Percentiles rank a stretch among this genome's conserved stretches.
These are phyloP conservation scores for Solanum habrochaites DNA, from an alignment of 257 asterid genomes.

Conservation along the genomic window DNA sequence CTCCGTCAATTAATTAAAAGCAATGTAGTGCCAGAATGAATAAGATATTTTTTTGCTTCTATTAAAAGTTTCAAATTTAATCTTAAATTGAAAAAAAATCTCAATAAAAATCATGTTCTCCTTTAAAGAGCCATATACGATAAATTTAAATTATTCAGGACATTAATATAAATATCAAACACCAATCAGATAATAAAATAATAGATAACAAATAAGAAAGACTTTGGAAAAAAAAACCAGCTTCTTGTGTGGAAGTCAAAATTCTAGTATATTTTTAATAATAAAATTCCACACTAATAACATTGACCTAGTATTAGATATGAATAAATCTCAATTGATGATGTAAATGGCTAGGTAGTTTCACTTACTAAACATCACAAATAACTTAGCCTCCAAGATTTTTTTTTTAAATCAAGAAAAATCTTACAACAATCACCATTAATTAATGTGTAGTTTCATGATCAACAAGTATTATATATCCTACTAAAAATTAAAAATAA, in stretches of 20 bases:
- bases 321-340: slow-evolving; percentile 1
- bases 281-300: background rate
- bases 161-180: background rate
- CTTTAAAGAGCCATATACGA: background rate
- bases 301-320: background rate
- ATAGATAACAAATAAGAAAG: background rate
- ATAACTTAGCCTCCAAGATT: slow-evolving; percentile 7
- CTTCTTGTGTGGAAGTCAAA: background rate
- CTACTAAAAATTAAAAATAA: background rate
- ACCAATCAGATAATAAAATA: background rate
- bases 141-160: background rate
- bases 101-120: background rate
- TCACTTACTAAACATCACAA: background rate
- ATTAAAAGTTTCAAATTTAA: background rate
- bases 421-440: background rate
- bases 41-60: background rate
- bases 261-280: background rate
- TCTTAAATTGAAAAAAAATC: background rate
- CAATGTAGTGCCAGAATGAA: background rate
- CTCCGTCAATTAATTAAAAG: background rate
- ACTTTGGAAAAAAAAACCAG: background rate
- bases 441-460: background rate
- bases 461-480: background rate
- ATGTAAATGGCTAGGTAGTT: background rate
- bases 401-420: background rate